phyloP scores from a whole-genome alignment of 1,139 yeast genomes.

The Starmera stellimalicola region DNA sequence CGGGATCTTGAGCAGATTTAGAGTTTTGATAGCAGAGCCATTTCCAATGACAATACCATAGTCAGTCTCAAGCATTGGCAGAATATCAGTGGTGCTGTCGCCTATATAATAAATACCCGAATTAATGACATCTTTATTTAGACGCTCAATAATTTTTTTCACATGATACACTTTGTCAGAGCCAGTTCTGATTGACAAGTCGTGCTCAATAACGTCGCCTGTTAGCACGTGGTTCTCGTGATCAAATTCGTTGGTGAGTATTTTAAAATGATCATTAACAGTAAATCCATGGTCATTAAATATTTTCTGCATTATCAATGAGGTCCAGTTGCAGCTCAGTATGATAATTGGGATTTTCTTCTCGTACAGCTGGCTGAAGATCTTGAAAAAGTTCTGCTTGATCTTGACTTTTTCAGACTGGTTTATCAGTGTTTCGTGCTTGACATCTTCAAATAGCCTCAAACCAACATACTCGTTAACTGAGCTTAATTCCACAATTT shows the following conservation, averaged over 20 bases:
- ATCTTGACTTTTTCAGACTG: constrained; percentile 32
- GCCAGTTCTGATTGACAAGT: constrained; percentile 39
- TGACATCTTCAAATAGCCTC: constrained; percentile 37
- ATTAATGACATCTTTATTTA: constrained; percentile 2
- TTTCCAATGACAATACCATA: constrained; percentile 39
- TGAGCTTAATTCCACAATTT: constrained; percentile 41
- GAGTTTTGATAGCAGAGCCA: constrained; percentile 22
- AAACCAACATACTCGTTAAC: constrained; percentile 33
- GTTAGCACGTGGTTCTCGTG: constrained; percentile 28
- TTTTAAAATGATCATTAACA: constrained; percentile 17
- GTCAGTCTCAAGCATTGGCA: constrained; percentile 41
- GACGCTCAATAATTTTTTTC: constrained; percentile 15
- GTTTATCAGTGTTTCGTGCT: constrained; percentile 21
- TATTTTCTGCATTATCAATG: constrained; percentile 34
- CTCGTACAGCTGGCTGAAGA: constrained; percentile 22
- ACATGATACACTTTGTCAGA: constrained; percentile 37
- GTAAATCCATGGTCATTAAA: constrained; percentile 27
- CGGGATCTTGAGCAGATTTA: constrained; percentile 7
- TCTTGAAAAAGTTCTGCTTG: constrained; percentile 34
- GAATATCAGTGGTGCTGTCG: constrained; percentile 56
- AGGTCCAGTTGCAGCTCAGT: constrained; percentile 62
- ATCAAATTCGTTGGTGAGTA: constrained; percentile 43
- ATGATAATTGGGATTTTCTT: constrained; percentile 32
- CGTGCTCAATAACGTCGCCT: constrained; percentile 25
- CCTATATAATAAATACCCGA: constrained; percentile 42